A percentile compares a stretch with the other conserved stretches of the same genome.
Conservation (phyloP, 331 rosid species). For the Erythrophleum ivorense region DNA sequence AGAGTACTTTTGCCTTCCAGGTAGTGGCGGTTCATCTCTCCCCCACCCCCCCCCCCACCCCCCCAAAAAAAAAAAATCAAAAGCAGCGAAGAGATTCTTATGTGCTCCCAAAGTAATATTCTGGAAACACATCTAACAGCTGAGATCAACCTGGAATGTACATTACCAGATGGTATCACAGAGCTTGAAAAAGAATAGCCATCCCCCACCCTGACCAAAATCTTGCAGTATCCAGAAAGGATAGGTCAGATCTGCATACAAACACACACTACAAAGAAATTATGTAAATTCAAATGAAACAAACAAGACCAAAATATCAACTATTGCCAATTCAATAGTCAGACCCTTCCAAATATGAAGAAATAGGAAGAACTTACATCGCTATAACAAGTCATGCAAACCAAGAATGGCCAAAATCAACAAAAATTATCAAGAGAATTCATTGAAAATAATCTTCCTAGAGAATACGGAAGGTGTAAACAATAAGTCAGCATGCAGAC, state of each 20-base stretch:
- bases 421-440: slow-evolving; percentile 11
- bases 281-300: neutral
- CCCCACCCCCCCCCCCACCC: no score
- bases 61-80: no score
- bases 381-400: slow-evolving; percentile 16
- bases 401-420: slow-evolving; percentile 11
- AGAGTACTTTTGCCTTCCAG: neutral
- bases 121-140: neutral
- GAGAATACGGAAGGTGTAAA: neutral
- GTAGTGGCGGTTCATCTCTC: neutral
- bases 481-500: slow-evolving; percentile 25
- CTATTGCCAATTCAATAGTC: neutral
- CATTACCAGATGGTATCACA: neutral
- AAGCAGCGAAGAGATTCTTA: neutral
- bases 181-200: neutral
- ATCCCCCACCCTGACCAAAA: neutral
- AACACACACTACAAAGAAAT: neutral
- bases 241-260: neutral
- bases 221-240: neutral
- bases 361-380: neutral
- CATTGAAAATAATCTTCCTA: neutral
- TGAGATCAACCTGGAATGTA: neutral
- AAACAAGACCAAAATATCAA: neutral
- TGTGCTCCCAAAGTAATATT: neutral
- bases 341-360: neutral